phyloP scores from a whole-genome alignment of 345 rosid genomes.

The Salix viminalis region DNA sequence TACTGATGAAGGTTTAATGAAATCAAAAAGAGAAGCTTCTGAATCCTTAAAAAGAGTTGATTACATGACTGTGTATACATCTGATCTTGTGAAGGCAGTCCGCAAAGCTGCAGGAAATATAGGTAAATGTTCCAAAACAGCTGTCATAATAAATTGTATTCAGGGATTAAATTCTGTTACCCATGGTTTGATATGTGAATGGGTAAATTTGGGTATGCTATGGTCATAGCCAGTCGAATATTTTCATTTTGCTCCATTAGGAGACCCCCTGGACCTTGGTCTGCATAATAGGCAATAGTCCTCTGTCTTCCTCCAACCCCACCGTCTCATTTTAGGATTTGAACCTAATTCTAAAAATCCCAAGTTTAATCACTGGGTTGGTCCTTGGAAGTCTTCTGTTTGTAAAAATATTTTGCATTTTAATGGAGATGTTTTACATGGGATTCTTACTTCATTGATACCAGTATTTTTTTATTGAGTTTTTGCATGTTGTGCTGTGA shows the following conservation, averaged over 20 bases:
- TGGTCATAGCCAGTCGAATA: background rate
- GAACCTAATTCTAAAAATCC: background rate
- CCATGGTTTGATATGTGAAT: background rate
- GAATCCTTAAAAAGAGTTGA: slow-evolving; percentile 55
- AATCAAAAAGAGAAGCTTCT: slow-evolving; percentile 38
- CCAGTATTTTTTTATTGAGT: background rate
- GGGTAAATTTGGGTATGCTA: background rate
- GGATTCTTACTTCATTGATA: background rate
- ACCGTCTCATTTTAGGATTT: background rate
- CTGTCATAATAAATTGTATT: background rate
- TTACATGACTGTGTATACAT: slow-evolving; percentile 81
- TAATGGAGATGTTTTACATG: background rate
- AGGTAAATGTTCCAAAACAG: slow-evolving; percentile 41
- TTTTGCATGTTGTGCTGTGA: background rate
- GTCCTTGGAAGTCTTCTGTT: background rate
- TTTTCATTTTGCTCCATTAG: background rate
- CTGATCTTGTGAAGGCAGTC: slow-evolving; percentile 82
- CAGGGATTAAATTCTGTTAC: background rate
- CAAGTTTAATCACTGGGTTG: background rate
- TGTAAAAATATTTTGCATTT: background rate
- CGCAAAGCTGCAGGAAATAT: slow-evolving; percentile 77
- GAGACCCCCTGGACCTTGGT: background rate
- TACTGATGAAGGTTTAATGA: slow-evolving; percentile 36
- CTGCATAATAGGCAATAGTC: background rate
- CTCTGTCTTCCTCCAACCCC: background rate